A percentile compares a stretch with the other conserved stretches of the same genome.
Evolutionary conservation across 306 rosid genomes (phyloP).

Genomic region (Crataegus laevigata): DNA sequence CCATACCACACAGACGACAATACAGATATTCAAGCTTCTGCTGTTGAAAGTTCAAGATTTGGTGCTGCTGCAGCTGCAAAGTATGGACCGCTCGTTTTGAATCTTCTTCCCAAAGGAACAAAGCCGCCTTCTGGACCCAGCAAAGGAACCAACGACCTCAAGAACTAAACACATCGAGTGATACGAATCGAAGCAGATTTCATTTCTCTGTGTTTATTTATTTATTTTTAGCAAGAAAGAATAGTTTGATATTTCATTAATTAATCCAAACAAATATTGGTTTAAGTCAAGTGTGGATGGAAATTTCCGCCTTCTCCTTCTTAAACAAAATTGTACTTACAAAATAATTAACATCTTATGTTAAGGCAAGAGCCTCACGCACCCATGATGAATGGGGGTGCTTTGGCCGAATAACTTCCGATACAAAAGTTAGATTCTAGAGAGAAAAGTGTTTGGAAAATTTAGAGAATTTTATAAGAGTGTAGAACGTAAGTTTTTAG

Average conservation of each 20-base stretch:
- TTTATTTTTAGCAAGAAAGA: too few species aligned
- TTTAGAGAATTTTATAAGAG: too few species aligned
- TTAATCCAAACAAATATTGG: not conserved
- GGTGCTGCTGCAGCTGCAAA: constrained; percentile 13
- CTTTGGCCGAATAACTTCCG: too few species aligned
- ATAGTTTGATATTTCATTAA: too few species aligned
- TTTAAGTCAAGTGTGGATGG: not conserved
- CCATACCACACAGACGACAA: not conserved
- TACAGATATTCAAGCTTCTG: not conserved
- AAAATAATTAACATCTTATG: too few species aligned
- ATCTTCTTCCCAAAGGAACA: constrained; percentile 62
- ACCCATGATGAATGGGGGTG: too few species aligned
- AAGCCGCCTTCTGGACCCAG: constrained; percentile 63
- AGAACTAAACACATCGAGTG: constrained; percentile 22
- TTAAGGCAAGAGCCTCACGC: too few species aligned
- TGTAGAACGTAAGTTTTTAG: too few species aligned
- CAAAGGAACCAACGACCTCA: constrained; percentile 40
- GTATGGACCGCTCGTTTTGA: constrained; percentile 31
- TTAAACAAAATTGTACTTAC: too few species aligned
- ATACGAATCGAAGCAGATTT: not conserved
- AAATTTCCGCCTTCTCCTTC: too few species aligned
- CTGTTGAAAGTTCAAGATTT: not conserved
- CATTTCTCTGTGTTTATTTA: not conserved
- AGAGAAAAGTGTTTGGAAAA: too few species aligned
- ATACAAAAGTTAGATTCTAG: too few species aligned